A percentile compares a stretch with the other conserved stretches of the same genome.
phyloP scores from a whole-genome alignment of 495 filamentous ascomycete genomes.

The Apiosordaria backusii region DNA sequence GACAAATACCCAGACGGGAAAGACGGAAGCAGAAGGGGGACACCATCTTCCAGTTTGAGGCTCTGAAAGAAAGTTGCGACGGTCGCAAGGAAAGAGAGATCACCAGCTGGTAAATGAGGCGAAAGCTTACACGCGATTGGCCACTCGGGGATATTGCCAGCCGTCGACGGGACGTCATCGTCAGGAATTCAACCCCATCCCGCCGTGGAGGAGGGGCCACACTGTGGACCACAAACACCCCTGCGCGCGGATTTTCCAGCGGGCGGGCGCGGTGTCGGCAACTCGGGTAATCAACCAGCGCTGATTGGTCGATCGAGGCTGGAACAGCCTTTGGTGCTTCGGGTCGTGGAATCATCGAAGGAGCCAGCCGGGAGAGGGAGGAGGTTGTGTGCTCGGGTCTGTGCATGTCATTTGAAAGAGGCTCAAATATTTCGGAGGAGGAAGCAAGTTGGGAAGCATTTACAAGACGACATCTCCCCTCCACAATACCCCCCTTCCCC shows the following conservation, averaged over 20 bases:
- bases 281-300: constrained; percentile 30
- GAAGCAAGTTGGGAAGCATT: too few relatives aligned
- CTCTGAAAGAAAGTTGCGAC: background rate
- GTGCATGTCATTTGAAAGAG: constrained; percentile 18
- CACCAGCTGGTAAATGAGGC: background rate
- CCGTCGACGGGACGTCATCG: background rate
- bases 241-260: background rate
- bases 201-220: background rate
- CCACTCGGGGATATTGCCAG: background rate
- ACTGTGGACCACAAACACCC: background rate
- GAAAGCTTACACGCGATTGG: background rate
- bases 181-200: background rate
- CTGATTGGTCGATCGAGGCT: constrained; percentile 24
- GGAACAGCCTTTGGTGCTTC: constrained; percentile 18
- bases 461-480: background rate
- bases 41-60: background rate
- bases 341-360: constrained; percentile 24
- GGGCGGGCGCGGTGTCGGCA: constrained; percentile 25
- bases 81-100: background rate
- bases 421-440: constrained; percentile 29
- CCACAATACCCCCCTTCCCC: constrained; percentile 26
- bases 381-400: background rate
- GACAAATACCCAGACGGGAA: background rate
- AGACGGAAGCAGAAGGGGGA: background rate
- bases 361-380: background rate